These are phyloP conservation scores for Vitis hybrid DNA, from an alignment of 177 flowering plant species.

Conservation along the genomic window DNA sequence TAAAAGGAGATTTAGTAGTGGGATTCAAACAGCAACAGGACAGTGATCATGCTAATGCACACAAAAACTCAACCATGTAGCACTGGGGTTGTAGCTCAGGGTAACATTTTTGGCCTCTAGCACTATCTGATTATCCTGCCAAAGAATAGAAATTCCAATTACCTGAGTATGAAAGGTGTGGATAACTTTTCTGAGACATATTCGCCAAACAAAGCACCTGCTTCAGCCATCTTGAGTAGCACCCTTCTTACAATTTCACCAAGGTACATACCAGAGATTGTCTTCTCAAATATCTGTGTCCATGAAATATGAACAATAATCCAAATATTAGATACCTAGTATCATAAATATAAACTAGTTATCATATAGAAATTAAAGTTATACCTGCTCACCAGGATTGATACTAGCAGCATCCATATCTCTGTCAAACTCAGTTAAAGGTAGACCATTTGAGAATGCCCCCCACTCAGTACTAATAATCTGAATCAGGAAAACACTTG, in stretches of 20 bases:
- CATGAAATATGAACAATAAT: background rate
- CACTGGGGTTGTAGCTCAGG: too few relatives aligned
- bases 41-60: background rate
- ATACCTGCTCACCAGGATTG: slow-evolving; percentile 87
- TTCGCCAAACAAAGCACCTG: slow-evolving; percentile 48
- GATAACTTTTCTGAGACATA: slow-evolving; percentile 44
- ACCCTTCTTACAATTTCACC: slow-evolving; percentile 82
- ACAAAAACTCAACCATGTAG: too few relatives aligned
- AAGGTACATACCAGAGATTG: slow-evolving; percentile 87
- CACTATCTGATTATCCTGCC: too few relatives aligned
- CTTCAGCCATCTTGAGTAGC: slow-evolving; percentile 62
- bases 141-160: slow-evolving; percentile 10
- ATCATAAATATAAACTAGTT: background rate
- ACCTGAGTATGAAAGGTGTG: slow-evolving; percentile 65
- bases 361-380: slow-evolving; percentile 2
- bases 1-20: background rate
- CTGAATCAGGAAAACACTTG: slow-evolving; percentile 27
- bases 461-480: slow-evolving; percentile 92
- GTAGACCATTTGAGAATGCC: slow-evolving; percentile 77
- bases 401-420: slow-evolving; percentile 89
- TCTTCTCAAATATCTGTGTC: slow-evolving; percentile 75
- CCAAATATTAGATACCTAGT: background rate
- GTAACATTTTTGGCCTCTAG: too few relatives aligned
- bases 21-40: background rate
- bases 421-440: slow-evolving; percentile 64